Evolutionary conservation across 306 rosid species (phyloP), one percentile per base, ranked within the genome.

Genomic region (Cicer arietinum): DNA sequence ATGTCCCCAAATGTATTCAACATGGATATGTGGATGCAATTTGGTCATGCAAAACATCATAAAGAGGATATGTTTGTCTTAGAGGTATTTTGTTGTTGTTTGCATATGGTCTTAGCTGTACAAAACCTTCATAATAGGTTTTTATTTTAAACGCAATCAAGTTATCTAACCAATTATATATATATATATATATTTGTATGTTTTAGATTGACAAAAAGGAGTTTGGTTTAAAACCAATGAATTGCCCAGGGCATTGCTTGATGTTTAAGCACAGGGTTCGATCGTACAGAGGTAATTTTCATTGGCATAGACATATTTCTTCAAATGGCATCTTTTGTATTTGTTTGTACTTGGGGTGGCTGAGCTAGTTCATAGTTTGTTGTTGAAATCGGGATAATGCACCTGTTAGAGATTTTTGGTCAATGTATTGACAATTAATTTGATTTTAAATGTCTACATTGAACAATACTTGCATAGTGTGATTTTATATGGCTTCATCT

Each of bases 221-320:
- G 79, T 94, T 90, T 85, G 98, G 98, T 75, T 67, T 94, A 87
- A 94, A 94, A 83, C 97, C 98, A 37, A 94, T 88, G 97, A 94
- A 94, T 83, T 91, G 98, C 85, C 97, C 96, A 0, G 98, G 97
- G 25, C 98, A 94, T 70, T 94, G 98, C 85, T 81, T 94, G 82
- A 87, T 91, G 91, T 94, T 91, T 80, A 90, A 94, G 71, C 96
- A 91, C 67, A 84, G 94, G 84, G 97, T 91, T 79, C 96, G 94
- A 47, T 94, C 97, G 11, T 94, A 94, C 71, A 88, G 94, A 84
- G 98, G 96, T 89, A 78, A 67, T 73, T 44, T 76, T 47, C 60
- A 61, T 58, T 73, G 35, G 7, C 57, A 25, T 37, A 6, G 54
- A 58, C 17, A 69, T 39, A 51, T 76, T 70, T 67, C 37, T 60